Evolutionary conservation across 2,329 filamentous ascomycete genomes (phyloP), one percentile per base, ranked within the genome.

Genomic region (Phaeosphaeria sp.): DNA sequence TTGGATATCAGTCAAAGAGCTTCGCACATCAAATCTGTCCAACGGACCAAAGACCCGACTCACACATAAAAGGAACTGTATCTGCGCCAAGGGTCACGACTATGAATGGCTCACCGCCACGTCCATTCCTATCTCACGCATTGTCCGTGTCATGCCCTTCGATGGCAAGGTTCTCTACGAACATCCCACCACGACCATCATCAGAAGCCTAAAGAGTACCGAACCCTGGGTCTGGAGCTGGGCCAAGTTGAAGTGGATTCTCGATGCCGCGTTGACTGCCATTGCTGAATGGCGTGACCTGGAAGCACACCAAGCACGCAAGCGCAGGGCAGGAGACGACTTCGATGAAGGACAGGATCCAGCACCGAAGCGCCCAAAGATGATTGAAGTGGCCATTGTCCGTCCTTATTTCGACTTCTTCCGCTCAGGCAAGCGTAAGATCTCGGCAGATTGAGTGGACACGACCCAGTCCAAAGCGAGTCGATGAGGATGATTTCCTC

Each of bases 81-180:
- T 39, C 0, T 25, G 43, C 6, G 39, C 33, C 0, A 47, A 57
- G 6, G 56, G 59, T 0, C 66, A 67, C n/a, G 11, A 51, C 11
- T 61, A 61, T 7, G 66, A 71, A 22, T 71, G 64, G 63, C 49
- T 69, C 0, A 55, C 55, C 0, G 46, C 46, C 3, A 61, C 65
- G 1, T 1, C 6, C 3, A 63, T 71, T 36, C 55, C 39, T 3
- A 42, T 56, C 11, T 49, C 47, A 1, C 21, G 21, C 1, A 46
- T 69, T 18, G 52, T 3, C 0, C 39, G 46, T 0, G 51, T 68
- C 3, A 57, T 60, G 46, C 68, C 67, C 0, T 71, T 30, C 2
- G 68, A 67, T 49, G 64, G 65, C 0, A 21, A 46, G 0, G 39
- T 15, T 5, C 36, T 67, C 1, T 59, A 68, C 43, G 13, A 33